Percentiles rank a stretch among this genome's conserved stretches.
Evolutionary conservation across 345 rosid species (phyloP).

Genomic region (Citrus inodora): DNA sequence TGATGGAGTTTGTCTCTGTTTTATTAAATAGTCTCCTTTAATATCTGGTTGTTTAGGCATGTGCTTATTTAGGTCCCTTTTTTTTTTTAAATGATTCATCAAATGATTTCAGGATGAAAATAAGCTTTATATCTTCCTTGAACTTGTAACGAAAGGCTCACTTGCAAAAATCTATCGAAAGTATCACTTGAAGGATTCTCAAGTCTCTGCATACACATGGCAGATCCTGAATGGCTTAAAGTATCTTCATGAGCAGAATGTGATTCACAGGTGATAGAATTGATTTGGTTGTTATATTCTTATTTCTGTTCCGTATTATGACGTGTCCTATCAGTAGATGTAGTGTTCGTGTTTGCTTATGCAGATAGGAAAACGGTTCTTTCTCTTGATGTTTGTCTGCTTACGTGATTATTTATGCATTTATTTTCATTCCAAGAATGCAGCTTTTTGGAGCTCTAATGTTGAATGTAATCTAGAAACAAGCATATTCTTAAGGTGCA

Average conservation of each 20-base stretch:
- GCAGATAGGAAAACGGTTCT: neutral
- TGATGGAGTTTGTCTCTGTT: neutral
- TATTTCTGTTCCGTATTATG: neutral
- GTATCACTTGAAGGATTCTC: slow-evolving; percentile 61
- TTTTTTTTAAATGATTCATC: neutral
- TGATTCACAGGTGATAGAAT: slow-evolving; percentile 47
- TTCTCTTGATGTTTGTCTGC: no score
- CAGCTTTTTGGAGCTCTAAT: neutral
- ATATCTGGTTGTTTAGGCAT: neutral
- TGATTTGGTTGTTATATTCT: neutral
- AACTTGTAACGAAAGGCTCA: slow-evolving; percentile 78
- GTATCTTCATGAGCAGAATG: slow-evolving; percentile 76
- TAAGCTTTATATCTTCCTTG: slow-evolving; percentile 75
- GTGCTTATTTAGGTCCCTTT: neutral
- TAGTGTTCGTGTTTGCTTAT: neutral
- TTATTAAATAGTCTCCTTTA: neutral
- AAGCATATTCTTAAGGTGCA: neutral
- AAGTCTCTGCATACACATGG: slow-evolving; percentile 69
- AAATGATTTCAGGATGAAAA: slow-evolving; percentile 55
- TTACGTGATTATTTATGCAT: no score
- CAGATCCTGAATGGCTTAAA: slow-evolving; percentile 76
- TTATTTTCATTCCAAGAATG: neutral
- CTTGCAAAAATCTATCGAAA: slow-evolving; percentile 54
- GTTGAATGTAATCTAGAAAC: neutral
- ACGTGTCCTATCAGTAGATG: neutral